Conservation (phyloP, 139 green algal species). For the Asterochloris erici region DNA sequence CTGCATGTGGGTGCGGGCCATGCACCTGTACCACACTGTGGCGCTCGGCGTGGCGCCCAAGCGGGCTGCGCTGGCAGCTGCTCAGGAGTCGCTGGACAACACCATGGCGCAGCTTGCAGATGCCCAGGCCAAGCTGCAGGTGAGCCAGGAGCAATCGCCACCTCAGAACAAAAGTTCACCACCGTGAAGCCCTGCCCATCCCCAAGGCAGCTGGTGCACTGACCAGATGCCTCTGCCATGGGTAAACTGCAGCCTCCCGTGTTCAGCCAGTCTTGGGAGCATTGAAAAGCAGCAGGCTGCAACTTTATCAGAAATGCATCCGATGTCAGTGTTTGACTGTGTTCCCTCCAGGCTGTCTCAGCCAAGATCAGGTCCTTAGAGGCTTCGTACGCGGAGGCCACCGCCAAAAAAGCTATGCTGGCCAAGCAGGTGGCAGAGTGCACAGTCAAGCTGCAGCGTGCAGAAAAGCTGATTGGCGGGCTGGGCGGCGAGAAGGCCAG, state of each 20-base stretch:
- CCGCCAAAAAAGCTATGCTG: slow-evolving; percentile 68
- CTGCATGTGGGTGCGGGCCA: slow-evolving; percentile 51
- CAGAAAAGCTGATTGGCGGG: slow-evolving; percentile 81
- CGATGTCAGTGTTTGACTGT: not conserved
- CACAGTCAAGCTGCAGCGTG: slow-evolving; percentile 60
- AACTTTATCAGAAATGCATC: not conserved
- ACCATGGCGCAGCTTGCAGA: slow-evolving; percentile 55
- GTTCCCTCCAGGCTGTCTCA: slow-evolving; percentile 45
- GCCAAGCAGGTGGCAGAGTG: slow-evolving; percentile 61
- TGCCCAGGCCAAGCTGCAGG: slow-evolving; percentile 59
- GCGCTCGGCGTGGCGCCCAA: slow-evolving; percentile 59
- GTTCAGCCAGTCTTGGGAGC: not conserved
- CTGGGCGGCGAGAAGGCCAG: slow-evolving; percentile 69
- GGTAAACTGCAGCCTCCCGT: not conserved
- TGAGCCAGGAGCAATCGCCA: no score
- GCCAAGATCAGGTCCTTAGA: slow-evolving; percentile 71
- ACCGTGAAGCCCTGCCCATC: no score
- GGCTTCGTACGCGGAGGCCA: slow-evolving; percentile 56
- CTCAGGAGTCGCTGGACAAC: slow-evolving; percentile 42
- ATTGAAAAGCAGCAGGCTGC: not conserved
- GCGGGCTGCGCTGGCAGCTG: slow-evolving; percentile 34
- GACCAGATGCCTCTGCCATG: no score
- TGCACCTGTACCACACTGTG: slow-evolving; percentile 75
- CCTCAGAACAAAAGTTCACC: no score
- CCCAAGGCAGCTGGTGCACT: no score